These are phyloP conservation scores for Venturia pyrina DNA, from an alignment of 2,329 filamentous ascomycete species.

Conservation along the genomic window DNA sequence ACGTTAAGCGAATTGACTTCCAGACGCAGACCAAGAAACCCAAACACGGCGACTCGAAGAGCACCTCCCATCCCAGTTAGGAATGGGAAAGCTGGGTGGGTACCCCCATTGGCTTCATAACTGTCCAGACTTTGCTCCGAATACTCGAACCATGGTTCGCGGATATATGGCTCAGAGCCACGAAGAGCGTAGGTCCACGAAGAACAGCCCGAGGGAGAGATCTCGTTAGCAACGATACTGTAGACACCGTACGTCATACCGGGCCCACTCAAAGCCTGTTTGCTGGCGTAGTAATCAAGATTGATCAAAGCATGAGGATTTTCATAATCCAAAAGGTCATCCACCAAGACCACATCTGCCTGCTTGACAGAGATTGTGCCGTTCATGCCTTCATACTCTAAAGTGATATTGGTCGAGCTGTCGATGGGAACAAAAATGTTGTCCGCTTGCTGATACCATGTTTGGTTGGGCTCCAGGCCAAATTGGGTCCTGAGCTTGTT, in stretches of 20 bases:
- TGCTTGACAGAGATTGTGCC: conserved; percentile 58
- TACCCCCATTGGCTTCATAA: conserved; percentile 50
- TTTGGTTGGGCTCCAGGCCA: conserved; percentile 44
- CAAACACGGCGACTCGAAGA: conserved; percentile 57
- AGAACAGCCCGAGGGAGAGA: conserved; percentile 57
- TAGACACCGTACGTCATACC: conserved; percentile 67
- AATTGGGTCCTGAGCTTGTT: conserved; percentile 49
- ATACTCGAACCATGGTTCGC: conserved; percentile 60
- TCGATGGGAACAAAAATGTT: conserved; percentile 48
- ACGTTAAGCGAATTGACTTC: conserved; percentile 51
- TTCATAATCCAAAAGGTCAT: conserved; percentile 53
- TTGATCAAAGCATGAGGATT: conserved; percentile 47
- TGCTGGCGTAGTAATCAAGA: conserved; percentile 59
- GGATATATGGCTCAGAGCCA: conserved; percentile 52
- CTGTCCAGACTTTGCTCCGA: conserved; percentile 60
- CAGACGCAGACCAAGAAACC: conserved; percentile 55
- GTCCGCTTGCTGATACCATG: conserved; percentile 46
- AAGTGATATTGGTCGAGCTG: conserved; percentile 46
- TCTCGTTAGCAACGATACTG: conserved; percentile 54
- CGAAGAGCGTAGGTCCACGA: conserved; percentile 58
- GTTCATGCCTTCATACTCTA: conserved; percentile 58
- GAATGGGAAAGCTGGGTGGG: conserved; percentile 61
- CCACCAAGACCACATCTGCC: conserved; percentile 58
- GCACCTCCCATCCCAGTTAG: conserved; percentile 61
- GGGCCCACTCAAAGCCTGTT: conserved; percentile 57